Base-by-base conservation (phyloP, 768 basidiomycete genomes). In the Mycena galericulata region DNA sequence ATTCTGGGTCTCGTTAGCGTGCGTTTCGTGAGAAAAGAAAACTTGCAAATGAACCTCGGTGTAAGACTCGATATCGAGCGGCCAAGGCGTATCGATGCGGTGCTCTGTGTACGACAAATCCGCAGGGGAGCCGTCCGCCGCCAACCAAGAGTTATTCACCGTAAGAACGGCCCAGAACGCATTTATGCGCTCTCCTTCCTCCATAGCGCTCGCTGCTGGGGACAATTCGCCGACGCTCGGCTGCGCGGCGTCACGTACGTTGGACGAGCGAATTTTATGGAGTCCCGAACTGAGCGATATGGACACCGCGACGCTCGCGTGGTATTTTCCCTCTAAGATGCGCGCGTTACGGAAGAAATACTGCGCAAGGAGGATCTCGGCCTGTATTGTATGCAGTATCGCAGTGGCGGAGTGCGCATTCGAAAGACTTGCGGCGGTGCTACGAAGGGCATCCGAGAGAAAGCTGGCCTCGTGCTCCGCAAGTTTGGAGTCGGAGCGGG, bases 131-230 rank as follows among this genome's bases (percentile, higher is more conserved):
- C 64, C 38, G 15, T 62, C 55, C 10, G 68, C 64, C 20, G 60
- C 65, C 12, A 69, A 61, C 58, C 70, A 49, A 30, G 57, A 62
- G 22, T 69, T 60, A 8, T 62, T 61, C 15, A 73, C 24, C 14
- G 66, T 62, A 9, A 73, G 49, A n/a, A 71, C 73, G 1, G 68
- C 36, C 74, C 74, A 75, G 47, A 75, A 75, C 15, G 67, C 71
- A 32, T 68, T 70, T 40, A 75, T 71, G 7, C 71, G 61, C 38
- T 75, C 73, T 1, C 71, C 71, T 55, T 75, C 71, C 38, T 74
- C 71, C 3, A 69, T 27, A 1, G 63, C 40, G 30, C 34, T 62
- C 29, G 41, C 17, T 41, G 57, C 32, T 34, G 68, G 46, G 27
- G 58, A 20, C 32, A 62, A 49, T 47, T 43, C 29, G 46, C 34